Evolutionary conservation across 345 rosid species (phyloP).

Genomic region (Moricandia arvensis): DNA sequence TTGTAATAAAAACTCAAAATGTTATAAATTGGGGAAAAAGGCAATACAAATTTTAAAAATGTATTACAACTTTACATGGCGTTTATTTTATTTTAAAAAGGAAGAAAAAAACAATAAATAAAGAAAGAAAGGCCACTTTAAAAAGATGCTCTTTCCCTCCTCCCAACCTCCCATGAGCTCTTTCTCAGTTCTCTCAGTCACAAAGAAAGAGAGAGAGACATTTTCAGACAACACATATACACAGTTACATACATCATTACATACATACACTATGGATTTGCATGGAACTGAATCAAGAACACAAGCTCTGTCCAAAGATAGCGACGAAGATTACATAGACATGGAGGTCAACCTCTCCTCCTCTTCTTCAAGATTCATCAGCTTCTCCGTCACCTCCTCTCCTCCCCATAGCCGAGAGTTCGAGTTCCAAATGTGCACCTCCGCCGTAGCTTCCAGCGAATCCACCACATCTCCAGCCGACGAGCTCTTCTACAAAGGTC

Average conservation of each 20-base stretch:
- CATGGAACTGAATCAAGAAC: slow-evolving; percentile 37
- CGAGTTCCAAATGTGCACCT: slow-evolving; percentile 75
- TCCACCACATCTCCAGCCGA: slow-evolving; percentile 67
- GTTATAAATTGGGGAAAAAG: background rate
- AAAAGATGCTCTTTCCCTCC: slow-evolving; percentile 44
- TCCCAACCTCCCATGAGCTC: slow-evolving; percentile 25
- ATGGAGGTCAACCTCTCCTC: slow-evolving; percentile 66
- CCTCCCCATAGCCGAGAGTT: slow-evolving; percentile 72
- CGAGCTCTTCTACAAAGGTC: slow-evolving; percentile 91
- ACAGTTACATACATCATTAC: slow-evolving; percentile 13
- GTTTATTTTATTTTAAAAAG: background rate
- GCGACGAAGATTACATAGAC: slow-evolving; percentile 68
- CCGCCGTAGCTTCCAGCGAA: slow-evolving; percentile 41
- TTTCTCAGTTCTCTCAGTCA: slow-evolving; percentile 33
- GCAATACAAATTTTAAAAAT: background rate
- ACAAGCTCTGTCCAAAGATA: slow-evolving; percentile 30
- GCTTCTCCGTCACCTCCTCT: slow-evolving; percentile 49
- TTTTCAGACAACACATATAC: slow-evolving; percentile 23
- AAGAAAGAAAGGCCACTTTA: slow-evolving; percentile 33
- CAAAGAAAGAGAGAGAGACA: slow-evolving; percentile 15
- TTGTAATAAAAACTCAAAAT: slow-evolving; percentile 2
- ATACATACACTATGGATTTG: slow-evolving; percentile 17
- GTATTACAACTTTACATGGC: background rate
- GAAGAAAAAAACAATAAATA: background rate
- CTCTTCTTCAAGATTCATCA: slow-evolving; percentile 33